Evolutionary conservation across 192 early-diverging fungal genomes (phyloP).

Genomic region (Entophlyctis luteolus): DNA sequence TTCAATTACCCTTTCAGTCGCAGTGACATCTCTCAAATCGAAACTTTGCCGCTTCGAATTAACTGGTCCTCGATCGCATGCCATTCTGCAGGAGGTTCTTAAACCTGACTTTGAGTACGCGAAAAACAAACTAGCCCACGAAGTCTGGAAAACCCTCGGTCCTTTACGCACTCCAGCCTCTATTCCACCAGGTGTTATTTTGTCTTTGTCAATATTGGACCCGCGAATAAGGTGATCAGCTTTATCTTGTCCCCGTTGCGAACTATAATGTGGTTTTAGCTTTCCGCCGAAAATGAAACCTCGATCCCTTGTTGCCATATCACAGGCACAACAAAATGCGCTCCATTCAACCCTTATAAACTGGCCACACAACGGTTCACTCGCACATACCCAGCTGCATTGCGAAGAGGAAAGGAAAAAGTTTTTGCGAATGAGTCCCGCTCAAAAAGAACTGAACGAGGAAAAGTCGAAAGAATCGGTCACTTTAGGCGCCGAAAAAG

Average conservation of each 20-base stretch:
- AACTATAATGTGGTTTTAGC: neutral
- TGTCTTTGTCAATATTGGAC: slow-evolving; percentile 78
- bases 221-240: slow-evolving; percentile 65
- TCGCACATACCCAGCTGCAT: slow-evolving; percentile 27
- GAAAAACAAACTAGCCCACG: slow-evolving; percentile 2
- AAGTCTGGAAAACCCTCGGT: slow-evolving; percentile 27
- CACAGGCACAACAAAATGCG: neutral
- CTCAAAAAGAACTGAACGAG: slow-evolving; percentile 24
- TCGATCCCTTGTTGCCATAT: neutral
- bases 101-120: slow-evolving; percentile 16
- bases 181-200: slow-evolving; percentile 72
- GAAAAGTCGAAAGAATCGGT: slow-evolving; percentile 1
- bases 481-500: too few relatives aligned
- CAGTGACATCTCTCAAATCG: slow-evolving; percentile 20
- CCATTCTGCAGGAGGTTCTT: slow-evolving; percentile 67
- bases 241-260: neutral
- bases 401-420: neutral
- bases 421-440: slow-evolving; percentile 3
- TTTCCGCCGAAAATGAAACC: slow-evolving; percentile 42
- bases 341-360: neutral
- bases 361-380: slow-evolving; percentile 30
- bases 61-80: slow-evolving; percentile 78
- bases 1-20: too few relatives aligned
- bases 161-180: slow-evolving; percentile 62
- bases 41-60: slow-evolving; percentile 77